Percentiles rank a stretch among this genome's conserved stretches.
Conservation (phyloP, 768 basidiomycete species). For the Russula griseocarnosa region DNA sequence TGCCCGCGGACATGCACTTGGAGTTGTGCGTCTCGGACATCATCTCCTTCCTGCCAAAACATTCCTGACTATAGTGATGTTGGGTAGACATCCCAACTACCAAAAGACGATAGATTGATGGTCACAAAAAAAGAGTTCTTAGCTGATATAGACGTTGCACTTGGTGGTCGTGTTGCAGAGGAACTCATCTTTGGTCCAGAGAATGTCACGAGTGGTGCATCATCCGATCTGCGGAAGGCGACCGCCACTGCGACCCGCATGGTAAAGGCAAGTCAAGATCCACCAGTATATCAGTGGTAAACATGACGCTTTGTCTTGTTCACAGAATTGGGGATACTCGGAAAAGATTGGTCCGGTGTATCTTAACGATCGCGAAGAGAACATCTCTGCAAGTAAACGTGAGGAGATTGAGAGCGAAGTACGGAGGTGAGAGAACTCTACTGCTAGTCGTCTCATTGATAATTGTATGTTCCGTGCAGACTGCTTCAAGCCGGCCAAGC, state of each 20-base stretch:
- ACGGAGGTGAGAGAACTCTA: constrained; percentile 54
- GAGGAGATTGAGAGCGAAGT: constrained; percentile 89
- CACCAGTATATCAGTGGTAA: neutral
- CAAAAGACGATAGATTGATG: constrained; percentile 72
- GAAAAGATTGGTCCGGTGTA: constrained; percentile 76
- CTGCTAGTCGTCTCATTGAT: neutral
- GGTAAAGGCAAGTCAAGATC: constrained; percentile 72
- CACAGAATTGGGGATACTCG: constrained; percentile 75
- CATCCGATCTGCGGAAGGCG: constrained; percentile 79
- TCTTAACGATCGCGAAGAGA: constrained; percentile 67
- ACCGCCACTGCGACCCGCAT: constrained; percentile 76
- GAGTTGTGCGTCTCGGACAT: constrained; percentile 54
- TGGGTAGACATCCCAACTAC: constrained; percentile 64
- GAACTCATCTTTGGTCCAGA: constrained; percentile 86
- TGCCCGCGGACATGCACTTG: constrained; percentile 95
- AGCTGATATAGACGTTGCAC: constrained; percentile 82
- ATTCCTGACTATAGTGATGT: neutral
- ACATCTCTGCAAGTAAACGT: constrained; percentile 68
- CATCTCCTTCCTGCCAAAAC: neutral
- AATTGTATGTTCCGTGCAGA: constrained; percentile 7
- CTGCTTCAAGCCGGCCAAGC: constrained; percentile 53
- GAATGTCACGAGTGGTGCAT: constrained; percentile 87
- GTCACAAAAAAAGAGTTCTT: constrained; percentile 70
- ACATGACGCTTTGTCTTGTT: neutral
- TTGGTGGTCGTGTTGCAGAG: constrained; percentile 95